Evolutionary conservation across 768 basidiomycete species (phyloP).

Genomic region (Boletales sp.): DNA sequence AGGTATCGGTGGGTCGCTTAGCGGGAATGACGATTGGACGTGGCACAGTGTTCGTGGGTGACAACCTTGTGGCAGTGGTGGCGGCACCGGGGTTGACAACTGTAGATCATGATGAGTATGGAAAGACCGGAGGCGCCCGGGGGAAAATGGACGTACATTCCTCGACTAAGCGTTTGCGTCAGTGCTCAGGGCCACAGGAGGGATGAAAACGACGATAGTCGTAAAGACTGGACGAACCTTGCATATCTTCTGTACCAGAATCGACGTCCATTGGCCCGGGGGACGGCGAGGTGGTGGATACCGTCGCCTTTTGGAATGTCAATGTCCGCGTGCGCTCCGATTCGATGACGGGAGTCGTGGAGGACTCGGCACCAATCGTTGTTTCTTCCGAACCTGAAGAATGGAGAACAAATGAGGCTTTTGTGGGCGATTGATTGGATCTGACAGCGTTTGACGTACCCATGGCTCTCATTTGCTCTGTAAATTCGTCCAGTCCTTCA

Average conservation of each 20-base stretch:
- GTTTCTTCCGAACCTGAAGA: slow-evolving; percentile 7
- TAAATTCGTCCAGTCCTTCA: slow-evolving; percentile 14
- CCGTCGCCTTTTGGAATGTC: slow-evolving; percentile 4
- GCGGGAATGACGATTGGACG: slow-evolving; percentile 1
- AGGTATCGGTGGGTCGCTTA: slow-evolving; percentile 11
- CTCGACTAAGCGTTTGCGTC: slow-evolving; percentile 10
- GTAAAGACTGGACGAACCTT: slow-evolving; percentile 9
- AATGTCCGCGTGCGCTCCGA: slow-evolving; percentile 25
- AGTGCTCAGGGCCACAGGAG: neutral
- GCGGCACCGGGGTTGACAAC: neutral
- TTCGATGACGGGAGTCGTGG: slow-evolving; percentile 6
- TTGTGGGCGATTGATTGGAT: neutral
- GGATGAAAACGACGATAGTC: neutral
- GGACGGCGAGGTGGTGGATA: slow-evolving; percentile 13
- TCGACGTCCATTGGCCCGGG: slow-evolving; percentile 21
- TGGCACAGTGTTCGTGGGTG: neutral
- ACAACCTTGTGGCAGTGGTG: neutral
- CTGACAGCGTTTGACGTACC: slow-evolving; percentile 14
- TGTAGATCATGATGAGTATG: slow-evolving; percentile 7
- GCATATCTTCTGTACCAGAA: slow-evolving; percentile 6
- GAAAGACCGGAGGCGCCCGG: neutral
- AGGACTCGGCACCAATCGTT: slow-evolving; percentile 13
- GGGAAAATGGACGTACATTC: slow-evolving; percentile 7
- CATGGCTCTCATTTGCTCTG: slow-evolving; percentile 5
- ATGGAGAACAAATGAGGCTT: neutral